Conservation (phyloP, 305 asterid genomes). For the Fraxinus sp. region DNA sequence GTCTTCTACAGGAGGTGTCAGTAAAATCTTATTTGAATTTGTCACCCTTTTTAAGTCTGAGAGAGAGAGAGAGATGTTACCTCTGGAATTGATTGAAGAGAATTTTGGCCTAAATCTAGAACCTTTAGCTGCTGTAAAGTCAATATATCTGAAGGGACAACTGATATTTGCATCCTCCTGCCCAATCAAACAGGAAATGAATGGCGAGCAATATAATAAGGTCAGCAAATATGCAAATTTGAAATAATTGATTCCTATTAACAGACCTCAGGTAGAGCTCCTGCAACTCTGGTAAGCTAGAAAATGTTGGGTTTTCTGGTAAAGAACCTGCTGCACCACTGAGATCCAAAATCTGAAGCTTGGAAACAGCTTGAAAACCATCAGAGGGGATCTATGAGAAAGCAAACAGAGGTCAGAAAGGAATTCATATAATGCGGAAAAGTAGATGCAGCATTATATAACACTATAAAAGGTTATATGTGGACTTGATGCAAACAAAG, state of each 20-base stretch:
- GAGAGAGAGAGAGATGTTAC: conserved; percentile 34
- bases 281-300: conserved; percentile 66
- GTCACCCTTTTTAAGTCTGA: background rate
- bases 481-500: conserved; percentile 13
- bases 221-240: conserved; percentile 13
- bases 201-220: conserved; percentile 22
- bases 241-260: conserved; percentile 7
- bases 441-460: conserved; percentile 7
- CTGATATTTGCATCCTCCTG: conserved; percentile 80
- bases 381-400: conserved; percentile 69
- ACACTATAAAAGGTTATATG: background rate
- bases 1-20: background rate
- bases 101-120: conserved; percentile 89
- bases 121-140: conserved; percentile 53
- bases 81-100: conserved; percentile 71
- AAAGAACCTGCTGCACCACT: conserved; percentile 70
- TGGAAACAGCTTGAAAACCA: conserved; percentile 65
- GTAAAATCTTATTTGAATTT: background rate
- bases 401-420: conserved; percentile 14
- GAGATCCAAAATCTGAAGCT: conserved; percentile 88
- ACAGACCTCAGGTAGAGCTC: conserved; percentile 91
- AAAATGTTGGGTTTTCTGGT: conserved; percentile 74
- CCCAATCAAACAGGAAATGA: conserved; percentile 30
- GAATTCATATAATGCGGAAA: conserved; percentile 15
- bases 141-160: conserved; percentile 64